These are phyloP conservation scores for Croton laevigatus DNA, from an alignment of 441 rosid genomes.

Conservation along the genomic window DNA sequence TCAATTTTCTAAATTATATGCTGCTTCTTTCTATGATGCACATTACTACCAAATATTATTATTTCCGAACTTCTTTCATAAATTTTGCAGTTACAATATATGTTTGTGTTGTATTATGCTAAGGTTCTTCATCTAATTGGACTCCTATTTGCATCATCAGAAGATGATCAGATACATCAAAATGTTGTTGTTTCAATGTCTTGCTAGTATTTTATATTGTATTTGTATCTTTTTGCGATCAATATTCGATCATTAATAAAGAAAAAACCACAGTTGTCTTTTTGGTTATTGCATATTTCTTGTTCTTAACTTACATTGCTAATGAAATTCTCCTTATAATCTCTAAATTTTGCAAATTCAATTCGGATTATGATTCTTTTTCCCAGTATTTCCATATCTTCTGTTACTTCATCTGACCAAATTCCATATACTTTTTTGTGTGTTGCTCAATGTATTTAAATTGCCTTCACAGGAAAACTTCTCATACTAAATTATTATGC, in stretches of 20 bases:
- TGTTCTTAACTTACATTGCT: neutral
- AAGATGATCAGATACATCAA: neutral
- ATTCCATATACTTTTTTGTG: too few species aligned
- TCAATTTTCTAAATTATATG: neutral
- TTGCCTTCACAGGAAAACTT: too few species aligned
- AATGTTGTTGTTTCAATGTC: neutral
- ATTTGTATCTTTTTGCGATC: neutral
- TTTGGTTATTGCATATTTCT: neutral
- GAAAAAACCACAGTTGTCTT: neutral
- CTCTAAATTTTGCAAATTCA: too few species aligned
- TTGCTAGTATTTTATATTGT: neutral
- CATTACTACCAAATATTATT: neutral
- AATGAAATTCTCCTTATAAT: too few species aligned
- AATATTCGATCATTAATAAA: neutral
- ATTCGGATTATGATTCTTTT: too few species aligned
- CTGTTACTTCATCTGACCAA: too few species aligned
- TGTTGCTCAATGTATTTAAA: too few species aligned
- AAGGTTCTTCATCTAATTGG: neutral
- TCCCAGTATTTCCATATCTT: too few species aligned
- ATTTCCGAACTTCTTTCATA: neutral
- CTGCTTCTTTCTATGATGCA: constrained; percentile 7
- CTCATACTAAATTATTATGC: too few species aligned
- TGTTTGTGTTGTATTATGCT: neutral
- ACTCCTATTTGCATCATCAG: neutral
- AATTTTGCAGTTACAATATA: neutral